Evolutionary conservation across 495 filamentous ascomycete species (phyloP), one percentile per base, ranked within the genome.

Genomic region (Podospora tetraspora): DNA sequence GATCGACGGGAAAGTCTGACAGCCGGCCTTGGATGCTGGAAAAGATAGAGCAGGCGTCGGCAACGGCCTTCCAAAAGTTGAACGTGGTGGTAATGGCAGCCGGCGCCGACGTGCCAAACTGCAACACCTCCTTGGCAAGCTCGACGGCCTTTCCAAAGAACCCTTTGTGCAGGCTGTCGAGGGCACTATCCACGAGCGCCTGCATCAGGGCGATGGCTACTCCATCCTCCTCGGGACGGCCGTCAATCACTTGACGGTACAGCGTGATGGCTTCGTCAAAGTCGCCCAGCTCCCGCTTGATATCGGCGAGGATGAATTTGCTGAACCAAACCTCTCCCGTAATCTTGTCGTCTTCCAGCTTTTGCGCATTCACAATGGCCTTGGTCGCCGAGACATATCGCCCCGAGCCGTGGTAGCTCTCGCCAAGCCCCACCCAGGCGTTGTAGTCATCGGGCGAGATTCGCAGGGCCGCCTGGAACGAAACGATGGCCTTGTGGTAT

Each of bases 281-380:
- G 21, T 96, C 89, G 11, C 94, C 92, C 37, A 98, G 84, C 76
- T 98, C 95, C 56, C 95, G 86, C 73, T 91, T 90, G 21, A 98
- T 91, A 68, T 99, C 97, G 2, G 93, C 94, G n/a, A 97, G 84
- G 88, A 99, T 96, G 74, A 97, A 97, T 70, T 91, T 90, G 8
- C 92, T 91, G 75, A 97, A 98, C 95, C 95, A 99, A 37, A 86
- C 88, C 57, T 94, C 89, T 11, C 82, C 82, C 19, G 80, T 76
- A 16, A 75, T 76, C 7, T 71, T 62, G 57, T 73, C 73, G 37
- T 81, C 82, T 68, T 91, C 90, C 59, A 94, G 80, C 63, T 81
- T 82, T 70, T 92, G 87, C 0, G 94, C 93, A 73, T 94, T 88
- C 62, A 90, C 81, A 69, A 97, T 94, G 21, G 95, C 92, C 74